Base-by-base conservation (phyloP, 805 yeast genomes). In the Danielia reshetovae region DNA sequence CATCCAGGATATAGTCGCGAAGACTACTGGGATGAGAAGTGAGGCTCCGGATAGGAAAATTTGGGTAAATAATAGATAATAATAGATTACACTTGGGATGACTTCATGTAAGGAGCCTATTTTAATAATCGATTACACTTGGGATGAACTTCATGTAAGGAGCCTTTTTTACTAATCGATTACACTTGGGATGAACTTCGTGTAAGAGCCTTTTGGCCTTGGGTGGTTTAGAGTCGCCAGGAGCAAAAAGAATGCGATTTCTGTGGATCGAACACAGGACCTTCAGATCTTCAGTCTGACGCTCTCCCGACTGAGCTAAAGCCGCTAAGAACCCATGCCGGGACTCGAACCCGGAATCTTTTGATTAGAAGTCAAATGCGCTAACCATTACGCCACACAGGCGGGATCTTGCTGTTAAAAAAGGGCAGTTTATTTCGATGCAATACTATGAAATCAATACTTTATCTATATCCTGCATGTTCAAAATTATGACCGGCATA, bases 1-100 rank as follows among this genome's bases (percentile, higher is more conserved):
- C 64, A 61, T 36, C 70, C 75, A 1, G 77, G 77, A 3, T 74
- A 63, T 45, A 46, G 48, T 11, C 36, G 37, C 6, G 72, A 61
- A 4, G 79, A 74, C 46, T 74, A 74, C 49, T 72, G 73, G 68
- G 68, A 60, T 39, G 75, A 69, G 24, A 41, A 48, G 21, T 31
- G 34, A 29, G 24, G 16, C 19, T n/a, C 6, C 25, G 4, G 14
- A 21, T 23, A 21, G 11, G 14, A n/a, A 24, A 21, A 8, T 11
- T 13, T 18, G 21, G 11, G 29, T 13, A 30, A 17, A 27, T 18
- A 32, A 32, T 9, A 26, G 10, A 26, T 16, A 21, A 38, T n/a
- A n/a, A n/a, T n/a, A n/a, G n/a, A n/a, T n/a, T n/a, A n/a, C n/a
- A n/a, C n/a, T n/a, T n/a, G n/a, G n/a, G n/a, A n/a, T n/a, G n/a